phyloP scores from a whole-genome alignment of 306 rosid genomes.

The Pachyrhizus erosus region DNA sequence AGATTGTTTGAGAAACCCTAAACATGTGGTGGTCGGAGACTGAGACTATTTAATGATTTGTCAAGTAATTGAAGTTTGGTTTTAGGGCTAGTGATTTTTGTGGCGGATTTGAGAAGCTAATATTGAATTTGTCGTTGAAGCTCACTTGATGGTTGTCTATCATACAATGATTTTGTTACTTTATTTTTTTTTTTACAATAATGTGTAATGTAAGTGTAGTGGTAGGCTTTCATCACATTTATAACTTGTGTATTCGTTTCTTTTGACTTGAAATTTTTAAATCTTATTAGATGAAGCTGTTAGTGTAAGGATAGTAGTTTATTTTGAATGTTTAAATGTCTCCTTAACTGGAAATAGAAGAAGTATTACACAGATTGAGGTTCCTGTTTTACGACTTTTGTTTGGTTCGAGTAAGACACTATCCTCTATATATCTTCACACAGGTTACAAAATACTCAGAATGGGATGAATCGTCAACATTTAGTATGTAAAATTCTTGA shows the following conservation, averaged over 20 bases:
- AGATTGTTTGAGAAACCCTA: too few relatives aligned
- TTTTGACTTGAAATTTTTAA: not conserved
- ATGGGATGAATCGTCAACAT: not conserved
- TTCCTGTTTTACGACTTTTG: not conserved
- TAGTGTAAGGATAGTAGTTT: not conserved
- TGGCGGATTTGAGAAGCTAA: not conserved
- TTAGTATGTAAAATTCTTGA: not conserved
- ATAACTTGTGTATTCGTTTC: not conserved
- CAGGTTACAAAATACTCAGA: not conserved
- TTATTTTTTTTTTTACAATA: not conserved
- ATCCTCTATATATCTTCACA: not conserved
- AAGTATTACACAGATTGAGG: not conserved
- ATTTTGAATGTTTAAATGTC: not conserved
- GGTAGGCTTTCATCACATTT: not conserved
- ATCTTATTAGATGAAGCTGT: not conserved
- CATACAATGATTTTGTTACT: not conserved
- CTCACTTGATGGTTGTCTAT: conserved; percentile 13
- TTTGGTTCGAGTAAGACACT: not conserved
- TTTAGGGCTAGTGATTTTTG: conserved; percentile 3
- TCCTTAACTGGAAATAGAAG: not conserved
- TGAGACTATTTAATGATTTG: too few relatives aligned
- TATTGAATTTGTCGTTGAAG: not conserved
- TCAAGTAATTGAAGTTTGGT: not conserved
- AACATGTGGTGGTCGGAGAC: too few relatives aligned
- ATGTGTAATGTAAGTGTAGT: not conserved